Evolutionary conservation across 1,284 basidiomycete species (phyloP).

Genomic region (Gomphus bonarii): DNA sequence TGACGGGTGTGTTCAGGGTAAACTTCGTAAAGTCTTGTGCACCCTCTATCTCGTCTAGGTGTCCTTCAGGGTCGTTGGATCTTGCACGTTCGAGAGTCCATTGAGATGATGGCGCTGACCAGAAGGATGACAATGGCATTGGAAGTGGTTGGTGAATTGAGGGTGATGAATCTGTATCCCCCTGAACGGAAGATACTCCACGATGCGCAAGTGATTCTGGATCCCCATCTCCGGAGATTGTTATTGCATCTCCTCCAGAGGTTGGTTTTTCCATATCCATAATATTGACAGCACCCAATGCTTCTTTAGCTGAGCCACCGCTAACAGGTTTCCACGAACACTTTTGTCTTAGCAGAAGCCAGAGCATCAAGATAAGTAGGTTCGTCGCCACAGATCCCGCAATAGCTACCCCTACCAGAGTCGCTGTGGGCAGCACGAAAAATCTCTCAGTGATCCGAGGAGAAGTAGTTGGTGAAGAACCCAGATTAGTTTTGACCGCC

Average conservation of each 20-base stretch:
- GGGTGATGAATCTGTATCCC: background rate
- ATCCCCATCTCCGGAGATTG: background rate
- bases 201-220: background rate
- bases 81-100: background rate
- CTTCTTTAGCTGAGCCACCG: background rate
- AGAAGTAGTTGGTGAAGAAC: background rate
- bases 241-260: background rate
- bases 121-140: background rate
- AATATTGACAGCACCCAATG: background rate
- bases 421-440: background rate
- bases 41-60: background rate
- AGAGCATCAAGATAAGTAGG: background rate
- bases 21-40: background rate
- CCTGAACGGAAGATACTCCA: background rate
- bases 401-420: background rate
- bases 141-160: background rate
- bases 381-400: constrained; percentile 1
- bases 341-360: background rate
- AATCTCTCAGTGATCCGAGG: background rate
- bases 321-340: background rate
- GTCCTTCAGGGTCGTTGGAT: background rate
- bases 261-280: background rate
- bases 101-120: constrained; percentile 1
- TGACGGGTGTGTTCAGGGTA: background rate
- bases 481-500: background rate